phyloP scores from a whole-genome alignment of 257 asterid species.

The Buddleja alternifolia region DNA sequence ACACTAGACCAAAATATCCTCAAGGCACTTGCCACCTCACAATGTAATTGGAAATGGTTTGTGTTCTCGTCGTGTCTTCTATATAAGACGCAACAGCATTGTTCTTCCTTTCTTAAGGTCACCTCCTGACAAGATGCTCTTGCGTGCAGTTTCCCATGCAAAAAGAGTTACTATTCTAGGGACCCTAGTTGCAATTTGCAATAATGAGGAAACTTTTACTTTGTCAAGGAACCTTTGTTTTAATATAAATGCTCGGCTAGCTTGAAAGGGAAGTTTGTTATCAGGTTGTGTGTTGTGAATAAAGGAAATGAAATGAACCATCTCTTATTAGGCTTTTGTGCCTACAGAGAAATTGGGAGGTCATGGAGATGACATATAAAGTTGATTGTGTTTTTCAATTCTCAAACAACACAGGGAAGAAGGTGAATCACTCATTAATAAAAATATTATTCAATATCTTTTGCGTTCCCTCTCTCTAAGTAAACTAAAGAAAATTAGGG shows the following conservation, averaged over 20 bases:
- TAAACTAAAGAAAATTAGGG: background rate
- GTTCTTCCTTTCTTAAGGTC: background rate
- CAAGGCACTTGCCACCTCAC: background rate
- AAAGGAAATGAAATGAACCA: background rate
- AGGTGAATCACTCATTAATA: background rate
- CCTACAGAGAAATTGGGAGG: background rate
- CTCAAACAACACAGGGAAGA: background rate
- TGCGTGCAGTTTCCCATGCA: slow-evolving; percentile 4
- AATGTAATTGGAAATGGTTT: background rate
- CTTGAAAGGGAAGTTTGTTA: background rate
- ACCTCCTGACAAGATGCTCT: background rate
- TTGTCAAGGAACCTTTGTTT: background rate
- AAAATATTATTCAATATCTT: background rate
- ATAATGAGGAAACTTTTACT: background rate
- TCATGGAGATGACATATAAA: background rate
- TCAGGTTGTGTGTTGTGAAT: background rate
- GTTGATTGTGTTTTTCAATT: background rate
- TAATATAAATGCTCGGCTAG: background rate
- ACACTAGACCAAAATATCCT: background rate
- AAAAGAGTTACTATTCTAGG: background rate
- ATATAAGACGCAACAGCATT: background rate
- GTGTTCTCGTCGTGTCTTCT: background rate
- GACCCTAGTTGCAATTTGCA: background rate
- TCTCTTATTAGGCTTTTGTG: background rate
- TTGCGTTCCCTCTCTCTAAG: background rate